phyloP scores from a whole-genome alignment of 306 rosid species.

The Crataegus laevigata region DNA sequence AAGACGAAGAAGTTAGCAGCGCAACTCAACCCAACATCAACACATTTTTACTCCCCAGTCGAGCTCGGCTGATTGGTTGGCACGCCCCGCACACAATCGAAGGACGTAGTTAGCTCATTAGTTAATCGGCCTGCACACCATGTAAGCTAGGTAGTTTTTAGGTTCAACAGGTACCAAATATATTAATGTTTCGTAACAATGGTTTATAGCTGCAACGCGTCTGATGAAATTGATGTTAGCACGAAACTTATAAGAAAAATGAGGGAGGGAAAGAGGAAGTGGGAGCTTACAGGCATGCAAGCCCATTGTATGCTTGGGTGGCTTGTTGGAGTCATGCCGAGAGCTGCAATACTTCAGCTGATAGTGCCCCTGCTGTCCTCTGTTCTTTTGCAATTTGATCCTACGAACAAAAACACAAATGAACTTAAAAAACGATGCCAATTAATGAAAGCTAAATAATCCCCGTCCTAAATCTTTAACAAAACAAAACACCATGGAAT shows the following conservation, averaged over 20 bases:
- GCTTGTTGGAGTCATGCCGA: slow-evolving; percentile 81
- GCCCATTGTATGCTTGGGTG: slow-evolving; percentile 70
- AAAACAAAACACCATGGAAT: neutral
- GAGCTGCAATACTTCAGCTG: slow-evolving; percentile 86
- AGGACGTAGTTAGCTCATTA: no score
- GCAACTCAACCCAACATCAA: no score
- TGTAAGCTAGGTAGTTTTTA: no score
- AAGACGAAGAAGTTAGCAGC: no score
- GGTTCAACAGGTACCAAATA: no score
- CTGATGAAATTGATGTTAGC: slow-evolving; percentile 11
- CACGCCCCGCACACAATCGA: no score
- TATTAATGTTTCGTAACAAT: slow-evolving; percentile 75
- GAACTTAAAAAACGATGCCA: neutral
- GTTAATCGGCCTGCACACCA: no score
- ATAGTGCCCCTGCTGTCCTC: slow-evolving; percentile 71
- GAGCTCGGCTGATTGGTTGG: no score
- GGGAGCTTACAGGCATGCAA: slow-evolving; percentile 57
- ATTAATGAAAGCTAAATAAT: neutral
- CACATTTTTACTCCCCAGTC: no score
- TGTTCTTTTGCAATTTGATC: slow-evolving; percentile 74
- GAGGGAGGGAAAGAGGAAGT: neutral
- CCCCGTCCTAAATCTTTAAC: neutral
- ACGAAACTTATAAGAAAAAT: neutral
- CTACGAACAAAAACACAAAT: slow-evolving; percentile 17
- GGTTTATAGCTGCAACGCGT: slow-evolving; percentile 65